Conservation (phyloP, 306 rosid genomes). For the Gynostemma pentaphyllum region DNA sequence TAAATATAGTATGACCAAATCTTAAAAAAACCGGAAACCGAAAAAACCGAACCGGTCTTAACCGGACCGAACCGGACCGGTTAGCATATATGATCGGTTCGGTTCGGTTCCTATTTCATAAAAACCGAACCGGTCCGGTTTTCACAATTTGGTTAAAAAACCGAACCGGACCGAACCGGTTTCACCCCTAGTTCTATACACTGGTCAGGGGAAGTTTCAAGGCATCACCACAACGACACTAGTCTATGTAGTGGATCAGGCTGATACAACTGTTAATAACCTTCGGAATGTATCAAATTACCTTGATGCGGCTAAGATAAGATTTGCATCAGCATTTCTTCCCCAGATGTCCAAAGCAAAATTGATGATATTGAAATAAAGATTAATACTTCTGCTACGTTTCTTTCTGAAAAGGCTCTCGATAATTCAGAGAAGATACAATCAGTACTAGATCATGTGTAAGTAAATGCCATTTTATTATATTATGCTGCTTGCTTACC, state of each 20-base stretch:
- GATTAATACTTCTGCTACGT: conserved; percentile 38
- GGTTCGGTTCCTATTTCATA: too few relatives aligned
- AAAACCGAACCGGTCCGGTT: too few relatives aligned
- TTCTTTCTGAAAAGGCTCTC: conserved; percentile 36
- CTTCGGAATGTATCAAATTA: conserved; percentile 44
- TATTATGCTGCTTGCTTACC: not conserved
- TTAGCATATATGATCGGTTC: too few relatives aligned
- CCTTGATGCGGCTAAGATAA: conserved; percentile 50
- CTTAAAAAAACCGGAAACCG: too few relatives aligned
- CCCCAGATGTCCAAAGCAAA: conserved; percentile 34
- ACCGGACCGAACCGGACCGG: too few relatives aligned
- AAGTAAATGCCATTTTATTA: not conserved
- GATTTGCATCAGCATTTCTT: conserved; percentile 41
- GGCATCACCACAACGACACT: conserved; percentile 36
- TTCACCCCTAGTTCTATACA: too few relatives aligned
- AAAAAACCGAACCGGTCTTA: too few relatives aligned
- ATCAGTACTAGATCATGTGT: conserved; percentile 44
- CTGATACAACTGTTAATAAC: conserved; percentile 34
- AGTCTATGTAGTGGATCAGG: conserved; percentile 47
- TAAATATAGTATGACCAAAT: too few relatives aligned
- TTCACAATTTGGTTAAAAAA: too few relatives aligned
- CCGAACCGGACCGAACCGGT: too few relatives aligned
- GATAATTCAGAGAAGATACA: conserved; percentile 40
- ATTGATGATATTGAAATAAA: conserved; percentile 39
- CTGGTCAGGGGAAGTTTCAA: conserved; percentile 68